Conservation (phyloP, 2,329 filamentous ascomycete genomes). For the Graphilbum ipis-grandicollis region DNA sequence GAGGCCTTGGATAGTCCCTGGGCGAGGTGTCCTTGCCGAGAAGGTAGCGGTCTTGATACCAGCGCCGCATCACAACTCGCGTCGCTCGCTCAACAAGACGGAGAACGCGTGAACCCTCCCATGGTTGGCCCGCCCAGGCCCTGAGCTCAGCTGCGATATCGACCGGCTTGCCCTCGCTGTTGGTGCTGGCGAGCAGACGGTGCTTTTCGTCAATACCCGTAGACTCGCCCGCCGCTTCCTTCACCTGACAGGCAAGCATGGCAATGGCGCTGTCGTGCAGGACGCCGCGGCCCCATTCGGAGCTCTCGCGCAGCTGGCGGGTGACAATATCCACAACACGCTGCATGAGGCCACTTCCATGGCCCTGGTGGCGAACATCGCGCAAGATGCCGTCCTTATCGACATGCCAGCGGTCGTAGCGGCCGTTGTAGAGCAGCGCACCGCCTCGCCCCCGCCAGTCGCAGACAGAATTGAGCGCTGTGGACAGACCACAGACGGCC, state of each 20-base stretch:
- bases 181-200: background rate
- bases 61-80: constrained; percentile 61
- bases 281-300: constrained; percentile 64
- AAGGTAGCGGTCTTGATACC: constrained; percentile 73
- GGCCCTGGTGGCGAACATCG: constrained; percentile 46
- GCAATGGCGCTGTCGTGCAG: constrained; percentile 39
- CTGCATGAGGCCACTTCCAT: constrained; percentile 66
- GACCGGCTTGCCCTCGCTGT: constrained; percentile 8
- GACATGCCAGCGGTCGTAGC: constrained; percentile 84
- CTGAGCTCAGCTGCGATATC: constrained; percentile 23
- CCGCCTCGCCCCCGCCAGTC: constrained; percentile 86
- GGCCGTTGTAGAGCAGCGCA: constrained; percentile 54
- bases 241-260: constrained; percentile 29
- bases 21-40: constrained; percentile 34
- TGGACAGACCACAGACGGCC: constrained; percentile 87
- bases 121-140: constrained; percentile 55
- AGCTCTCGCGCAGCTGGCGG: constrained; percentile 73
- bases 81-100: constrained; percentile 72
- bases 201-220: too few species aligned
- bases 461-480: constrained; percentile 90
- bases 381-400: constrained; percentile 67
- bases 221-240: constrained; percentile 19
- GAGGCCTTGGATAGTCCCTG: constrained; percentile 50
- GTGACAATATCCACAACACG: constrained; percentile 81
- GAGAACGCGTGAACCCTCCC: constrained; percentile 77